phyloP scores from a whole-genome alignment of 768 basidiomycete genomes.

The Dioszegia hungarica region DNA sequence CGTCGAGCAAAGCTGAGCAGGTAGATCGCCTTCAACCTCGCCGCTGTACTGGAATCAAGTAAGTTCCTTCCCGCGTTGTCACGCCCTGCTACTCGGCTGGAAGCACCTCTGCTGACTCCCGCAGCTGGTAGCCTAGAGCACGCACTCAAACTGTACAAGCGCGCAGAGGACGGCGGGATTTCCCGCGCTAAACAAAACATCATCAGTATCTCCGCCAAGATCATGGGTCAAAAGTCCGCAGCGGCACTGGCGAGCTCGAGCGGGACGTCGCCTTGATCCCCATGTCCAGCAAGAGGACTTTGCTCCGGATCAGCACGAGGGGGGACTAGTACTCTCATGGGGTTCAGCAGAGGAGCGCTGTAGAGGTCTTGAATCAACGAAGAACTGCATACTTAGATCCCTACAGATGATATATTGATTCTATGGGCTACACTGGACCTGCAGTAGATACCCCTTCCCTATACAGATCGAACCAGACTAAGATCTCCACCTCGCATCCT shows the following conservation, averaged over 20 bases:
- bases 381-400: no score
- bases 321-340: no score
- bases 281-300: neutral
- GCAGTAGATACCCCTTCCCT: neutral
- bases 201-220: constrained; percentile 45
- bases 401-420: no score
- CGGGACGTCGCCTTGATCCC: neutral
- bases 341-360: no score
- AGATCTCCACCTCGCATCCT: neutral
- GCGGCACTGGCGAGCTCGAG: neutral
- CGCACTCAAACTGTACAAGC: constrained; percentile 46
- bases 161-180: constrained; percentile 46
- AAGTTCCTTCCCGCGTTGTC: no score
- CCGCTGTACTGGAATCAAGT: constrained; percentile 47
- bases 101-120: neutral
- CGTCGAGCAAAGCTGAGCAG: no score
- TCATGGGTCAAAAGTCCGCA: constrained; percentile 17
- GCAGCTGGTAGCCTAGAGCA: constrained; percentile 48
- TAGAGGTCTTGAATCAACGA: no score
- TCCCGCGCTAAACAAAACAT: constrained; percentile 48
- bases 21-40: constrained; percentile 49
- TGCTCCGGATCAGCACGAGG: no score
- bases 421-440: no score
- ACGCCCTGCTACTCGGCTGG: no score
- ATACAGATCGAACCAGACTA: no score